Evolutionary conservation across 148 eudicot species (phyloP), one percentile per base, ranked within the genome.

Genomic region (Nyssa sinensis): DNA sequence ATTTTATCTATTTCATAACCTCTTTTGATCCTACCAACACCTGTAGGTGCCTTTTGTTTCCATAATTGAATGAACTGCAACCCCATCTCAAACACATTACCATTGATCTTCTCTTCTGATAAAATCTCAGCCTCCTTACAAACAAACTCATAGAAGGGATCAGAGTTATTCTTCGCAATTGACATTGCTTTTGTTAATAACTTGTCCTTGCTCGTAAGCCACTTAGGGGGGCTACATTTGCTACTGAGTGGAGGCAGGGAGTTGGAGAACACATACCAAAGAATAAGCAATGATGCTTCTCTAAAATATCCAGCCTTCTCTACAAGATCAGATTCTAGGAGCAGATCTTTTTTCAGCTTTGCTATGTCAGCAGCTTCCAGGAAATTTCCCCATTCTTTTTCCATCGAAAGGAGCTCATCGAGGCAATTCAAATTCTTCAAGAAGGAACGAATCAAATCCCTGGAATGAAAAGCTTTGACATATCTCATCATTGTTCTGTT

Each of bases 311-410:
- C 86, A n/a, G 88, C 87, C 80, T 83, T 86, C 14, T 73, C 85
- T 58, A 84, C 63, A 23, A 89, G 71, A 86, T 88, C 88, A 23
- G 88, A 88, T 74, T 89, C 89, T 44, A 35, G 82, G 39, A 85
- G 70, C 76, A 84, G 3, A 69, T 91, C 75, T 28, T 93, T 93
- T 34, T 47, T 74, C 34, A 73, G 71, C 70, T 77, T 83, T 19
- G 97, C 93, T 63, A 91, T 80, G 37, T 84, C 84, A 13, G 83
- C 87, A 78, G 97, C 97, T 78, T 75, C 84, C n/a, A 66, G 63
- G 66, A 84, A 87, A 70, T 91, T 87, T 19, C 90, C 88, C 0
- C 80, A 69, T 75, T 91, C 97, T 80, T 83, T 74, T 79, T 89
- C 89, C 78, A 91, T 70, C 37, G 69, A 8, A 24, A 87, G 51